These are phyloP conservation scores for Metschnikowia matae DNA, from an alignment of 805 yeast genomes.

Conservation along the genomic window DNA sequence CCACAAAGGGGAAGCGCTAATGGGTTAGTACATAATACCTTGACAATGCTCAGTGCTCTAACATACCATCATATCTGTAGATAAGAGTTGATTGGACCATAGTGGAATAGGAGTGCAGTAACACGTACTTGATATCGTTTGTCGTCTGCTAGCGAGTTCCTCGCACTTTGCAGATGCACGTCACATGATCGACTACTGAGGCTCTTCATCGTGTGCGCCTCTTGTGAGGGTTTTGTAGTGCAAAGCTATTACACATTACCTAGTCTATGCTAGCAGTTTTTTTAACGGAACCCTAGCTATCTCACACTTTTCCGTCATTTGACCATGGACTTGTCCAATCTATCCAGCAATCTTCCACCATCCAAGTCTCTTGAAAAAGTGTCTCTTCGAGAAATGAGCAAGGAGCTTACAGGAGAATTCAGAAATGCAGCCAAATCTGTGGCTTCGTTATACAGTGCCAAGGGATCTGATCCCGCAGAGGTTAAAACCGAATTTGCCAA, in stretches of 20 bases:
- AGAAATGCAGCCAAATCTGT: constrained; percentile 69
- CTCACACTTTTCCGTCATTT: neutral
- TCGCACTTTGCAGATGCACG: neutral
- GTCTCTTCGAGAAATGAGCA: constrained; percentile 45
- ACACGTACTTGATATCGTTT: constrained; percentile 3
- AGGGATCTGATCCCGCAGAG: constrained; percentile 4
- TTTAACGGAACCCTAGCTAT: neutral
- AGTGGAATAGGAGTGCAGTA: neutral
- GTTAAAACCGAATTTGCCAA: constrained; percentile 30
- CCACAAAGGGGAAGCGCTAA: constrained; percentile 85
- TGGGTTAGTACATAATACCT: constrained; percentile 11
- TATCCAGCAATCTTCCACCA: constrained; percentile 53
- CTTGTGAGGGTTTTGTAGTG: neutral
- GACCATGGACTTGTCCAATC: constrained; percentile 58
- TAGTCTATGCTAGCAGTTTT: neutral
- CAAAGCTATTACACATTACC: neutral
- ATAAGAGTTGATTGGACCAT: constrained; percentile 69
- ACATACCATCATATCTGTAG: constrained; percentile 59
- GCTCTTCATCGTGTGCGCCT: neutral
- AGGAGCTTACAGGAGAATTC: constrained; percentile 58
- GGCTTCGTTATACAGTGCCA: constrained; percentile 43
- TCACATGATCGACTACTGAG: neutral
- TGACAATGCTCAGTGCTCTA: neutral
- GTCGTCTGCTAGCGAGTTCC: neutral
- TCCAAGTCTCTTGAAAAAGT: constrained; percentile 46